These are phyloP conservation scores for Hanseniaspora hatyaiensis DNA, from an alignment of 805 yeast genomes.

Conservation along the genomic window DNA sequence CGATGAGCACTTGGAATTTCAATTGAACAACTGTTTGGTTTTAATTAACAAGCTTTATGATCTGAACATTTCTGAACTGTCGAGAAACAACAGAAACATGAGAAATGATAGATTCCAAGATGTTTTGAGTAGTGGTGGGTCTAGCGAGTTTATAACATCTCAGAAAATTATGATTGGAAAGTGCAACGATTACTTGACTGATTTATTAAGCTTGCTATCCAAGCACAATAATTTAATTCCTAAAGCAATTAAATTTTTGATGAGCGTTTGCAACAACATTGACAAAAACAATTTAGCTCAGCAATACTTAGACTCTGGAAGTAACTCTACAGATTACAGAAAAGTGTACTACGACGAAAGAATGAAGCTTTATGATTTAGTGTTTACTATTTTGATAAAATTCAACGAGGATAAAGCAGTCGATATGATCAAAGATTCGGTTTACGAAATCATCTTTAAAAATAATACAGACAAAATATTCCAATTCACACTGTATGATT, in stretches of 20 bases:
- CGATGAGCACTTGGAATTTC: slow-evolving; percentile 51
- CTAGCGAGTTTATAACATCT: slow-evolving; percentile 57
- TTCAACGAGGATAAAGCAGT: slow-evolving; percentile 52
- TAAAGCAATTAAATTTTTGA: slow-evolving; percentile 73
- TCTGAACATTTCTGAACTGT: slow-evolving; percentile 12
- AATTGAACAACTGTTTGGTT: slow-evolving; percentile 58
- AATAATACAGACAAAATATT: slow-evolving; percentile 64
- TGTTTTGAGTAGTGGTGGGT: slow-evolving; percentile 29
- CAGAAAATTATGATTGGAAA: slow-evolving; percentile 38
- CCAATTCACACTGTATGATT: slow-evolving; percentile 84
- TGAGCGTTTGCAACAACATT: slow-evolving; percentile 60
- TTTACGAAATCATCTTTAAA: slow-evolving; percentile 62
- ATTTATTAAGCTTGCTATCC: slow-evolving; percentile 29
- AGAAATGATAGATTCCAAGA: slow-evolving; percentile 27
- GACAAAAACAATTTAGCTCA: slow-evolving; percentile 51
- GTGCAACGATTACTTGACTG: slow-evolving; percentile 54
- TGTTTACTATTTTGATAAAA: slow-evolving; percentile 63
- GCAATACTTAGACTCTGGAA: slow-evolving; percentile 45
- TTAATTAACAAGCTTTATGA: slow-evolving; percentile 72
- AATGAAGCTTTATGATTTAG: slow-evolving; percentile 50
- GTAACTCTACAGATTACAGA: slow-evolving; percentile 40
- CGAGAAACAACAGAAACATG: slow-evolving; percentile 13
- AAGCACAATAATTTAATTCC: slow-evolving; percentile 46
- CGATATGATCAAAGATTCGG: slow-evolving; percentile 48
- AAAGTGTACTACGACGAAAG: slow-evolving; percentile 42